Percentiles rank a stretch among this genome's conserved stretches.
phyloP scores from a whole-genome alignment of 257 asterid species.

The Avicennia marina region DNA sequence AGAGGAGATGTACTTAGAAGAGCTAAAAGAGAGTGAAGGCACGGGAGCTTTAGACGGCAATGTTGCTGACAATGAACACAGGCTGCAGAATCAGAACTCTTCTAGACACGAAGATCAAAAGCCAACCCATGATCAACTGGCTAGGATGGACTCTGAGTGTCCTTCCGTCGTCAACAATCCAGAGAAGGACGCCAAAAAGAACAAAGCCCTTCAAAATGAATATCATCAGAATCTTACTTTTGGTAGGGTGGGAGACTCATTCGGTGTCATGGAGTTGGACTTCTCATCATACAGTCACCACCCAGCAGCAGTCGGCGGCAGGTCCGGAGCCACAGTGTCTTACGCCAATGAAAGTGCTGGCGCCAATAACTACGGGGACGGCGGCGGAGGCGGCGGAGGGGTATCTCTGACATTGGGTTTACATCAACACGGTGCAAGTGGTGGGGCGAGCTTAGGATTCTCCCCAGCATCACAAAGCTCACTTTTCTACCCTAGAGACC shows the following conservation, averaged over 20 bases:
- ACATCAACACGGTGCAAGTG: constrained; percentile 49
- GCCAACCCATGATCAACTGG: constrained; percentile 58
- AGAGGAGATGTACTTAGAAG: constrained; percentile 91
- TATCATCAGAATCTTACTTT: constrained; percentile 22
- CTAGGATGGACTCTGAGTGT: constrained; percentile 64
- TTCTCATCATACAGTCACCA: constrained; percentile 53
- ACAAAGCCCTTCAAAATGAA: constrained; percentile 26
- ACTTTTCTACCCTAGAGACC: constrained; percentile 61
- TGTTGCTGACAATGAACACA: constrained; percentile 9
- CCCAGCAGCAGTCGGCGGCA: constrained; percentile 6
- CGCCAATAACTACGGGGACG: background rate
- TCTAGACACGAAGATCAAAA: constrained; percentile 42
- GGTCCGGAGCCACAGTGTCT: no score
- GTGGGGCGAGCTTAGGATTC: constrained; percentile 50
- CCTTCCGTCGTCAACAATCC: constrained; percentile 54
- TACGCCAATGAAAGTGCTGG: no score
- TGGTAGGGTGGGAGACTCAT: constrained; percentile 26
- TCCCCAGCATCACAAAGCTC: constrained; percentile 36
- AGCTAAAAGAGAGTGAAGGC: constrained; percentile 53
- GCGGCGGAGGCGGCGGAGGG: constrained; percentile 32
- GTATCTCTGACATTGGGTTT: constrained; percentile 81
- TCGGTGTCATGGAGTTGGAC: constrained; percentile 52
- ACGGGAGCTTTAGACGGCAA: constrained; percentile 18
- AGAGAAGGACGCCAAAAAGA: constrained; percentile 24
- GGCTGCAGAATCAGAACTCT: constrained; percentile 15